Percentiles rank a stretch among this genome's conserved stretches.
Conservation (phyloP, 768 basidiomycete species). For the Gloeopeniophorella convolvens region DNA sequence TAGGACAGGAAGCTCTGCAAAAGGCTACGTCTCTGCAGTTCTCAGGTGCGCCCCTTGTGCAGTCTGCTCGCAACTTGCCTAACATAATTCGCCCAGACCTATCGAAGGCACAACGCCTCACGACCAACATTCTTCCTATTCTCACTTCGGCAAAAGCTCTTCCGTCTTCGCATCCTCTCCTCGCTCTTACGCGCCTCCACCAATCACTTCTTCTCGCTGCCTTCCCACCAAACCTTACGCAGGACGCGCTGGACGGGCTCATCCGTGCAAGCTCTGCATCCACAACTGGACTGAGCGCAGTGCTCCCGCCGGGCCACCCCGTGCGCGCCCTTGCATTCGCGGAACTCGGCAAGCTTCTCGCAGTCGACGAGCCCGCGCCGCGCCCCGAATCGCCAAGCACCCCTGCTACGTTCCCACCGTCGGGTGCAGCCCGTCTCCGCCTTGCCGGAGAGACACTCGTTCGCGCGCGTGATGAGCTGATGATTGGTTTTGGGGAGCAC, state of each 20-base stretch:
- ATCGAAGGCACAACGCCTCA: constrained; percentile 48
- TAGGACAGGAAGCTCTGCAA: constrained; percentile 69
- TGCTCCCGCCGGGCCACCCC: constrained; percentile 67
- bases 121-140: constrained; percentile 59
- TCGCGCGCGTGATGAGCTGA: constrained; percentile 52
- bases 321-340: constrained; percentile 66
- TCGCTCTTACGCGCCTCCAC: constrained; percentile 66
- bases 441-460: constrained; percentile 61
- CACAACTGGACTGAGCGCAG: constrained; percentile 42
- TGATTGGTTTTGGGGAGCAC: constrained; percentile 62
- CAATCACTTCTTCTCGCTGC: constrained; percentile 57
- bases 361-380: constrained; percentile 65
- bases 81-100: constrained; percentile 1
- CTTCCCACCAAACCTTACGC: constrained; percentile 35
- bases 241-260: constrained; percentile 54
- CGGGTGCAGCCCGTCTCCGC: constrained; percentile 54
- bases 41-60: constrained; percentile 36
- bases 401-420: constrained; percentile 50
- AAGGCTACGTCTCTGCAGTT: constrained; percentile 63
- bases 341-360: constrained; percentile 76
- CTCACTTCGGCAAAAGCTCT: constrained; percentile 53
- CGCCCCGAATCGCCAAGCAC: constrained; percentile 13
- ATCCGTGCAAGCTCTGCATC: constrained; percentile 52
- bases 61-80: neutral
- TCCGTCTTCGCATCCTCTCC: constrained; percentile 69